Conservation (phyloP, 139 green algal genomes). For the Pedinophyceae sp. region DNA sequence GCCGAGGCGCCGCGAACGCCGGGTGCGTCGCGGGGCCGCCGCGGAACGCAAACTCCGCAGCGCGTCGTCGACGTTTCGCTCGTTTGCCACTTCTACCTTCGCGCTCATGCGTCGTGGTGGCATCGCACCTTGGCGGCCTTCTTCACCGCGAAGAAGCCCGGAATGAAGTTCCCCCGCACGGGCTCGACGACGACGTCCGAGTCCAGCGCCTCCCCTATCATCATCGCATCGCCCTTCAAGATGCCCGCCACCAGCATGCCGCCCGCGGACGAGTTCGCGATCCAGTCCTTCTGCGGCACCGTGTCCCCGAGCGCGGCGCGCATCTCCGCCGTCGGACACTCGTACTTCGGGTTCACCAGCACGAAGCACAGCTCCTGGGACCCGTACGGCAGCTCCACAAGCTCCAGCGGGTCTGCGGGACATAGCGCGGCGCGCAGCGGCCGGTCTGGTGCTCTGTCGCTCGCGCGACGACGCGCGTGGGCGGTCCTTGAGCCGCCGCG, state of each 20-base stretch:
- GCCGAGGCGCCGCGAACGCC: too few species aligned
- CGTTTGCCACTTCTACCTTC: too few species aligned
- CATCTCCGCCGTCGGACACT: constrained; percentile 80
- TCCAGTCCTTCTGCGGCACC: constrained; percentile 64
- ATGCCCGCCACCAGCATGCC: constrained; percentile 60
- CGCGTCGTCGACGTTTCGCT: too few species aligned
- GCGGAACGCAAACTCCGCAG: too few species aligned
- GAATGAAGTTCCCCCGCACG: constrained; percentile 75
- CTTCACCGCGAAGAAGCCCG: constrained; percentile 82
- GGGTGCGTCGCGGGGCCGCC: too few species aligned
- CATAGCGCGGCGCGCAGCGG: too few species aligned
- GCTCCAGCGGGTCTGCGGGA: constrained; percentile 47
- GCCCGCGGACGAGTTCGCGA: constrained; percentile 78
- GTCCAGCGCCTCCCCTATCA: constrained; percentile 66
- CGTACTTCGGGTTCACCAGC: constrained; percentile 87
- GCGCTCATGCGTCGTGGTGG: too few species aligned
- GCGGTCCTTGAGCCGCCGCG: too few species aligned
- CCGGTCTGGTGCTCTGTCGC: too few species aligned
- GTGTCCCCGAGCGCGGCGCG: constrained; percentile 72
- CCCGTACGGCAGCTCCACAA: constrained; percentile 30
- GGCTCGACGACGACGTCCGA: constrained; percentile 90
- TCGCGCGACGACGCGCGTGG: too few species aligned
- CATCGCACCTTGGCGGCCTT: constrained; percentile 60
- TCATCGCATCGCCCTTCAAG: constrained; percentile 40
- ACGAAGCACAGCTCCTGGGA: constrained; percentile 61